Conservation (phyloP, 257 asterid species). For the Capsicum chinense region DNA sequence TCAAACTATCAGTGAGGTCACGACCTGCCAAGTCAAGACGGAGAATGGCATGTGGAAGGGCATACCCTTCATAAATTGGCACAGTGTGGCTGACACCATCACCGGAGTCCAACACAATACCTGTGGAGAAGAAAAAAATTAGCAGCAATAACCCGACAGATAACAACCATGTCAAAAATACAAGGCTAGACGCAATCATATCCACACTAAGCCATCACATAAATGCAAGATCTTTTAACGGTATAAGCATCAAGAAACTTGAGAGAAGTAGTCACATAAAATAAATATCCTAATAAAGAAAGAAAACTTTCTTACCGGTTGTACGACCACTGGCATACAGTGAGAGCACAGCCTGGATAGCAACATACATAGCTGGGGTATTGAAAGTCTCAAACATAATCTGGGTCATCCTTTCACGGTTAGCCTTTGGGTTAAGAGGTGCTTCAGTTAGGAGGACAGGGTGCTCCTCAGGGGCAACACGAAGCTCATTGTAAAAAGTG, state of each 20-base stretch:
- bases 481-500: conserved; percentile 89
- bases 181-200: background rate
- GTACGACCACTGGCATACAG: conserved; percentile 96
- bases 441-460: conserved; percentile 90
- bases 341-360: conserved; percentile 94
- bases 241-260: conserved; percentile 13
- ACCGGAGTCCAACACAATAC: conserved; percentile 56
- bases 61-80: conserved; percentile 55
- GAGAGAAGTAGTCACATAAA: background rate
- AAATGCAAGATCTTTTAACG: conserved; percentile 7
- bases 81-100: conserved; percentile 58
- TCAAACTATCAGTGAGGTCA: conserved; percentile 48
- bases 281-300: background rate
- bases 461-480: conserved; percentile 96
- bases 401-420: conserved; percentile 94
- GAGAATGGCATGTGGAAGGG: conserved; percentile 53
- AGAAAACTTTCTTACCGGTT: conserved; percentile 60
- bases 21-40: conserved; percentile 58
- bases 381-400: conserved; percentile 96
- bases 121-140: conserved; percentile 31
- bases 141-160: conserved; percentile 3
- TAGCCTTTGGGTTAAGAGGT: conserved; percentile 94
- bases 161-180: background rate
- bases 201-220: background rate
- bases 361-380: conserved; percentile 94